These are phyloP conservation scores for Pholiota molesta DNA, from an alignment of 768 basidiomycete genomes.

Conservation along the genomic window DNA sequence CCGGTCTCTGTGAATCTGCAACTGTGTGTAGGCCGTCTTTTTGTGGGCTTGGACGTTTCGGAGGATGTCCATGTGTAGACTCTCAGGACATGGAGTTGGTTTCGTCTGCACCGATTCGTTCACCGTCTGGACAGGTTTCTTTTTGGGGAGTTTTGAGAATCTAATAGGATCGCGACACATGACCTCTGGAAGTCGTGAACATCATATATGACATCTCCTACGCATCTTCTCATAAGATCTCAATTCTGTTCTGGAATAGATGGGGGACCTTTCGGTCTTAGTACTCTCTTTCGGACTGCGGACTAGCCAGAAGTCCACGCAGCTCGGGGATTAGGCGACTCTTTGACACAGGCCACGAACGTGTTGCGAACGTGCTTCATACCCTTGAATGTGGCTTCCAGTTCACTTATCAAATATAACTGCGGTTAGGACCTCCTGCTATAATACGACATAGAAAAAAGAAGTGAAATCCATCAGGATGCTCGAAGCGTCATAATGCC, in stretches of 20 bases:
- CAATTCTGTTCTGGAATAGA: conserved; percentile 1
- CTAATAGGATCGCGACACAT: neutral
- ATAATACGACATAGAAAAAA: neutral
- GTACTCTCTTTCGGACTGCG: neutral
- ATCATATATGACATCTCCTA: neutral
- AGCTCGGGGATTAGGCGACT: no score
- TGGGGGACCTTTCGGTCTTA: neutral
- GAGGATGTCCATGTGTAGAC: neutral
- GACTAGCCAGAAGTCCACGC: no score
- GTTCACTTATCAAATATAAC: neutral
- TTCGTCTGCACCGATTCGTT: neutral
- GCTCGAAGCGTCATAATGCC: neutral
- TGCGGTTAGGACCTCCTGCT: no score
- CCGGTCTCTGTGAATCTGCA: neutral
- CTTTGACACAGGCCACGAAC: neutral
- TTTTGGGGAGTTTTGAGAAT: neutral
- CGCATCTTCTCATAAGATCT: neutral
- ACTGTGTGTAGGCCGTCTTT: neutral
- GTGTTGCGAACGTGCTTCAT: neutral
- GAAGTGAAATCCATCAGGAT: no score
- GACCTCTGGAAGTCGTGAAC: neutral
- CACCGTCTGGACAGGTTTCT: neutral
- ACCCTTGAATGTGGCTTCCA: neutral
- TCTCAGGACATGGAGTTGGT: neutral
- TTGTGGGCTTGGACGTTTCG: neutral